Base-by-base conservation (phyloP, 805 yeast genomes). In the Candida cerambycidarum region DNA sequence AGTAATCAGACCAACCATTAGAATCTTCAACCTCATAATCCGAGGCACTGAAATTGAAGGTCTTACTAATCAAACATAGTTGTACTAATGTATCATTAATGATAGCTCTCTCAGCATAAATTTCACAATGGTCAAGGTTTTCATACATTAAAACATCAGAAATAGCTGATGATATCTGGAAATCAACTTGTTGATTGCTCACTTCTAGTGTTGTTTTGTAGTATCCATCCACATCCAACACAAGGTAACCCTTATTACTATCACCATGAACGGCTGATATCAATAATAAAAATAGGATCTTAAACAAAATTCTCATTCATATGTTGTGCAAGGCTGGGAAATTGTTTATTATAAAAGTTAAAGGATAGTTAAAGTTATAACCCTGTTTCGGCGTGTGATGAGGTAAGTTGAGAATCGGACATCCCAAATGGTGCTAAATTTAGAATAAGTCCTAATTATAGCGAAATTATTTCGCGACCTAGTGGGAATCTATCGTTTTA, bases 1-100 rank as follows among this genome's bases (percentile, higher is more conserved):
- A 12, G 23, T 10, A 17, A 30, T 38, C 33, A n/a, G 41, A 28
- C 39, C 39, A 36, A 15, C 17, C 31, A 4, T 6, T 12, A 12
- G 15, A 5, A 31, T 31, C 14, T 17, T 16, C 11, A 8, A 12
- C 3, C n/a, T 16, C 23, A 17, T 11, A 31, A 31, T 31, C 23
- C 7, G 34, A 16, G 3, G 4, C 34, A 12, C 8, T n/a, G 11
- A 16, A 31, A 31, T 17, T 17, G 9, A 31, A 17, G 3, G 13
- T 12, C 4, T 17, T 31, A 31, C 13, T 17, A 8, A 16, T 13
- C 16, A 5, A 3, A 17, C 34, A 31, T 31, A 6, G 21, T 17
- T 9, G 13, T 16, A 7, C 11, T 13, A 5, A 5, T n/a, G 17
- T 28, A n/a, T 28, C 31, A 14, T 25, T 25, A 11, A 25, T 25